Evolutionary conservation across 495 filamentous ascomycete genomes (phyloP).

Genomic region (Clavariopsis aquatica): DNA sequence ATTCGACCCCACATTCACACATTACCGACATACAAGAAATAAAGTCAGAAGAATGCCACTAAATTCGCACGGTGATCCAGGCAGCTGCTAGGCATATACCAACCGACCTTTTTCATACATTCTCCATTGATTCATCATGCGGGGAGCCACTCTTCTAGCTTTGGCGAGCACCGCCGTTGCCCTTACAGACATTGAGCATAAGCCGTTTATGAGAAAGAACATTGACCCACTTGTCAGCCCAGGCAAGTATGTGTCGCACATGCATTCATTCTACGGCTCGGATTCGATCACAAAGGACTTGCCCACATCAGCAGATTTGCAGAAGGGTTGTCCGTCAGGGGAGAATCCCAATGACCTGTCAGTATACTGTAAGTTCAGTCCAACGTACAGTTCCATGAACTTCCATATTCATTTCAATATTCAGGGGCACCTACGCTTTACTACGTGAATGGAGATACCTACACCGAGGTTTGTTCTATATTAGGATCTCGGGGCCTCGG

Average conservation of each 20-base stretch:
- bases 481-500: not conserved
- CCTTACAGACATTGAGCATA: conserved; percentile 27
- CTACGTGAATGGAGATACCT: conserved; percentile 22
- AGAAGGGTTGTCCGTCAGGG: conserved; percentile 17
- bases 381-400: not conserved
- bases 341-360: conserved; percentile 25
- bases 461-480: conserved; percentile 11
- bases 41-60: not conserved
- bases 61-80: not conserved
- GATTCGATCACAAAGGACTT: conserved; percentile 21
- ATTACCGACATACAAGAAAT: not conserved
- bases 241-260: conserved; percentile 23
- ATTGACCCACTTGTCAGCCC: conserved; percentile 23
- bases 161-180: conserved; percentile 9
- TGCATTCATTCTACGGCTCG: conserved; percentile 30
- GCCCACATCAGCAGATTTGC: conserved; percentile 20
- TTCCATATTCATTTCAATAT: not conserved
- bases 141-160: not conserved
- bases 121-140: not conserved
- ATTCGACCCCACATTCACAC: not conserved
- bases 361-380: conserved; percentile 12
- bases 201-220: conserved; percentile 28
- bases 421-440: conserved; percentile 26
- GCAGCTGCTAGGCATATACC: too few species aligned
- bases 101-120: too few species aligned